A percentile compares a stretch with the other conserved stretches of the same genome.
Evolutionary conservation across 2,329 filamentous ascomycete genomes (phyloP).

Genomic region (Monilinia fructicola): DNA sequence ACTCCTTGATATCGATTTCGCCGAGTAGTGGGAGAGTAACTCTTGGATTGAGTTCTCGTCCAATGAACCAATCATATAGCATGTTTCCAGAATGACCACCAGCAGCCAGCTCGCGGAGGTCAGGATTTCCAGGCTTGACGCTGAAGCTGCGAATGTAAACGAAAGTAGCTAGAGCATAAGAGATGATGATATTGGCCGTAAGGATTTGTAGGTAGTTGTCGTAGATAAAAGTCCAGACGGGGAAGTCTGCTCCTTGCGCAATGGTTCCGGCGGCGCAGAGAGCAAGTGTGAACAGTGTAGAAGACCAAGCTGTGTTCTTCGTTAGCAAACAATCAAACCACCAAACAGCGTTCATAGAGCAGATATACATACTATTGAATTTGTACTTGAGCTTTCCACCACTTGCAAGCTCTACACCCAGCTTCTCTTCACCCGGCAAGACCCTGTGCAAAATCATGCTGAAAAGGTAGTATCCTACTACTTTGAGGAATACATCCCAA

Average conservation of each 20-base stretch:
- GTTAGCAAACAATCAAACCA: slow-evolving; percentile 24
- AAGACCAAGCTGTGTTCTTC: slow-evolving; percentile 62
- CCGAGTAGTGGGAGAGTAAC: slow-evolving; percentile 75
- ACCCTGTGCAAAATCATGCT: slow-evolving; percentile 73
- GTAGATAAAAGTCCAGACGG: slow-evolving; percentile 89
- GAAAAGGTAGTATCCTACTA: slow-evolving; percentile 74
- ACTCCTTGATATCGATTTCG: slow-evolving; percentile 86
- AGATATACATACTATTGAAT: slow-evolving; percentile 62
- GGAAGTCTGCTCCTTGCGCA: slow-evolving; percentile 75
- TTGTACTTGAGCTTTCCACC: slow-evolving; percentile 80
- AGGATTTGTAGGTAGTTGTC: slow-evolving; percentile 87
- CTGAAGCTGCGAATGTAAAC: slow-evolving; percentile 82
- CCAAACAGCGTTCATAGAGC: neutral
- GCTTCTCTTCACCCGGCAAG: slow-evolving; percentile 69
- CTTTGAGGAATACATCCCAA: slow-evolving; percentile 66
- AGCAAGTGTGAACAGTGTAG: slow-evolving; percentile 71
- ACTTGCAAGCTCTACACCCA: slow-evolving; percentile 68
- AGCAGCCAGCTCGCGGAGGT: slow-evolving; percentile 73
- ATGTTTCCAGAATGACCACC: slow-evolving; percentile 82
- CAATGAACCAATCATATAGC: slow-evolving; percentile 95
- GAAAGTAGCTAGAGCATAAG: slow-evolving; percentile 69
- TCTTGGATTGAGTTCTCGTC: slow-evolving; percentile 90
- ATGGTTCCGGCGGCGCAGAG: slow-evolving; percentile 72
- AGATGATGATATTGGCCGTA: slow-evolving; percentile 77
- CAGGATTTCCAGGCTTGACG: slow-evolving; percentile 71